Conservation (phyloP, 2,329 filamentous ascomycete species). For the Cladosporium velox region DNA sequence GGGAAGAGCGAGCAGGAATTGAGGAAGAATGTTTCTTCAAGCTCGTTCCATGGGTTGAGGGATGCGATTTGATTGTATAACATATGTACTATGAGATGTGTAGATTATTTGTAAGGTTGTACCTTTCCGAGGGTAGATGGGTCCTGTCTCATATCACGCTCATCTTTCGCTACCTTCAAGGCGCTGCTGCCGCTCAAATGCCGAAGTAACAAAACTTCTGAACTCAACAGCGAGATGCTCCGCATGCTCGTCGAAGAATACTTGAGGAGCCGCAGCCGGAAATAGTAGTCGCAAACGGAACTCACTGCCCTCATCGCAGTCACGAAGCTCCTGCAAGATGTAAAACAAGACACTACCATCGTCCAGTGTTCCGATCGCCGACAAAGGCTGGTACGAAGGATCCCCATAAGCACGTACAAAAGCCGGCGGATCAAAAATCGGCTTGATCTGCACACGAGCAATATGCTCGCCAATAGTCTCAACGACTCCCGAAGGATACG, state of each 20-base stretch:
- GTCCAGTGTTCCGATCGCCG: not conserved
- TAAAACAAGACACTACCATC: not conserved
- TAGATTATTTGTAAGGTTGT: not conserved
- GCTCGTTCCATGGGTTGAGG: constrained; percentile 15
- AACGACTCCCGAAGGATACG: not conserved
- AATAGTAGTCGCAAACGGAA: not conserved
- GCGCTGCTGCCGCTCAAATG: not conserved
- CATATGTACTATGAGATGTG: not conserved
- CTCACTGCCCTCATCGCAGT: not conserved
- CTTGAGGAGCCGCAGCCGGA: not conserved
- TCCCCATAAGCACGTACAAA: not conserved
- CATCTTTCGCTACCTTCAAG: not conserved
- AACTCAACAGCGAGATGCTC: not conserved
- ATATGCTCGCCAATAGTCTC: constrained; percentile 8
- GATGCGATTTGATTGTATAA: not conserved
- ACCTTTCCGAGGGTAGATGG: no score
- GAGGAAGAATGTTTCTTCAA: not conserved
- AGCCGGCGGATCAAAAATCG: not conserved
- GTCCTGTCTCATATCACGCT: not conserved
- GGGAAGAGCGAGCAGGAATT: constrained; percentile 21
- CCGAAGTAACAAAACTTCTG: not conserved
- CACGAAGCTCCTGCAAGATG: not conserved
- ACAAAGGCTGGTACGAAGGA: not conserved
- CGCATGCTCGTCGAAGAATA: not conserved
- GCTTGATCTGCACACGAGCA: constrained; percentile 1